Base-by-base conservation (phyloP, 1,284 basidiomycete species). In the Cutaneotrichosporon sp. region DNA sequence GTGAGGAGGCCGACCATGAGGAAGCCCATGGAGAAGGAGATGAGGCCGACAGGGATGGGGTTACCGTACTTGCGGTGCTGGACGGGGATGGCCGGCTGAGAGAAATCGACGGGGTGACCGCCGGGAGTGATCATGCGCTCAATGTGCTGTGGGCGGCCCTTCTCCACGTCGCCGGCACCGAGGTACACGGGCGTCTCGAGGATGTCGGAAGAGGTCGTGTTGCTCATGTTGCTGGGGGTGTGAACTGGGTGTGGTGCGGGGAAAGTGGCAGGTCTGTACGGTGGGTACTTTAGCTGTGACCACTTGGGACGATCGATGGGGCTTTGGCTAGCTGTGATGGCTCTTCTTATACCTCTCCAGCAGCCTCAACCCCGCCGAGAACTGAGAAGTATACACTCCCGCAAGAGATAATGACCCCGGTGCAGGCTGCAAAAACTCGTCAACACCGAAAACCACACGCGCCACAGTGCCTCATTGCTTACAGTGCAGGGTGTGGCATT, bases 21-120 rank as follows among this genome's bases (percentile, higher is more conserved):
- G 51, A 46, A 36, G 37, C 42, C 43, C 43, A 41, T 40, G 39
- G 46, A 44, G 49, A 52, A 48, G 18, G 55, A 39, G 51, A 58
- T 43, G 35, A 55, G 57, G 12, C 51, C 55, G 30, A 56, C 49
- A 30, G 60, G 60, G 30, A 56, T 49, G 39, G 56, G 60, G 56
- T 57, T 59, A 46, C 57, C 57, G 42, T 23, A 59, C 54, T 54
- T 59, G 42, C 57, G 54, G 57, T 64, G 52, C 52, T 59, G 50
- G 48, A 51, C 53, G 23, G 59, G 56, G 54, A 61, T 55, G 23
- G 51, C 56, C 7, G 59, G 59, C 48, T 61, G 59, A 18, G 56
- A 59, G 23, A 46, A 58, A 54, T 61, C 59, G 51, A 56, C 44
- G n/a, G 59, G 56, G 49, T 61, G 59, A 12, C 59, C 59, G n/a